phyloP scores from a whole-genome alignment of 768 basidiomycete species.

The Tricholomella constricta region DNA sequence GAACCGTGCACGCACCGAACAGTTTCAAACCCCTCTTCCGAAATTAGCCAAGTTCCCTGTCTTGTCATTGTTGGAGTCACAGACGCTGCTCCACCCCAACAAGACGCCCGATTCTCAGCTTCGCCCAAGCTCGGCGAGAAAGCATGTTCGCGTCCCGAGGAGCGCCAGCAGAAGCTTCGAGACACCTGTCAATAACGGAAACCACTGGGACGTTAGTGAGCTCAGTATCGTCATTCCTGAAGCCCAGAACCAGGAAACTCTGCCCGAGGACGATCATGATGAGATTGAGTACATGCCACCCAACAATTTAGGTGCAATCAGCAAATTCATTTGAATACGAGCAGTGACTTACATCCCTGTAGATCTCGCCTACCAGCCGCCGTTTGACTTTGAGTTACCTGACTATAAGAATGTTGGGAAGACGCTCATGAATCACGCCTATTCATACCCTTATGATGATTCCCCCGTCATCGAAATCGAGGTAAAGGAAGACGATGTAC shows the following conservation, averaged over 20 bases:
- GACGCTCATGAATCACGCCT: constrained; percentile 34
- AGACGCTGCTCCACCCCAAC: constrained; percentile 21
- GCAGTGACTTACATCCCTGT: neutral
- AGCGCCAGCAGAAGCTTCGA: constrained; percentile 54
- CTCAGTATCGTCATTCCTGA: constrained; percentile 35
- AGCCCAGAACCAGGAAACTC: constrained; percentile 27
- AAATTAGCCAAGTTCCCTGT: constrained; percentile 37
- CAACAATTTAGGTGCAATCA: constrained; percentile 40
- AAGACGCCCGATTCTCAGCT: constrained; percentile 44
- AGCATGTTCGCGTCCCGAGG: constrained; percentile 58
- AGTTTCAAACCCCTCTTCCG: constrained; percentile 37
- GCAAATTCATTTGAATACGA: neutral
- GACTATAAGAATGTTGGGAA: constrained; percentile 44
- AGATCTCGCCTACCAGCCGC: constrained; percentile 47
- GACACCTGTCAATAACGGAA: constrained; percentile 66
- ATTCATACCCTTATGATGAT: constrained; percentile 35
- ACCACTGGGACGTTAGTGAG: constrained; percentile 80
- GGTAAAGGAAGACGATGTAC: constrained; percentile 23
- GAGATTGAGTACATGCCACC: constrained; percentile 58
- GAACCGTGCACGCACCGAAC: constrained; percentile 48
- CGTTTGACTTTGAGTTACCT: constrained; percentile 46
- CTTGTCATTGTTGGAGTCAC: constrained; percentile 23
- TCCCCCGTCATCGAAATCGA: constrained; percentile 30
- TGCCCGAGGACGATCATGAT: constrained; percentile 39
- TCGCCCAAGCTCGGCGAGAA: constrained; percentile 70